Base-by-base conservation (phyloP, 164 flowering plant genomes). In the Magnolia officinalis region DNA sequence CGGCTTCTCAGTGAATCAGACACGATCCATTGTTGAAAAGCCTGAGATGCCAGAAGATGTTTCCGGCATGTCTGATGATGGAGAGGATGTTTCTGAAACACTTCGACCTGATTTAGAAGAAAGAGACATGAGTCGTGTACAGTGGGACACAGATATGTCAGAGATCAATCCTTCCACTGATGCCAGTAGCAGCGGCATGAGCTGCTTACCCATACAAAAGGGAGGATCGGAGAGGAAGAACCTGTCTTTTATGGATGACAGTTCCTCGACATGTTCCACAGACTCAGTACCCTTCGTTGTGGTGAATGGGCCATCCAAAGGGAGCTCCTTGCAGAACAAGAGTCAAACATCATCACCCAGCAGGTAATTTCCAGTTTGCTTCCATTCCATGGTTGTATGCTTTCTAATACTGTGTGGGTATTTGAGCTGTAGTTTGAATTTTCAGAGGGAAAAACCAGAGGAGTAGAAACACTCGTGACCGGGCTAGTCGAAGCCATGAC, bases 211-310 rank as follows among this genome's bases (percentile, higher is more conserved):
- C 81, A 80, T 84, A 11, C 92, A 85, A 76, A 88, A 89, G 88
- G 97, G 92, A 72, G 73, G 67, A 45, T 78, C 72, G 55, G 90
- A 88, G 49, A 90, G 80, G 76, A 91, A 84, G 86, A 88, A 78
- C 77, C 71, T 84, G 45, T 84, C 92, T 45, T 65, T 79, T 23
- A 84, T 92, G 92, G 99, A 96, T 89, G 98, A 96, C 81, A 92
- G 97, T 80, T 96, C 98, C 26, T 96, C 99, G 19, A 94, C 98
- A 19, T 92, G 97, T 82, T 96, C 99, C 50, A 90, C 95, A 9
- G 98, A 94, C 75, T 96, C 99, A 4, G 87, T 91, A 45, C 95
- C 94, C 23, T 91, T 94, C 29, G 86, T 88, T 65, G 90, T 85
- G 26, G 83, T 79, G 81, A 89, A 85, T 83, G 90, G 88, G n/a